phyloP scores from a whole-genome alignment of 2,329 filamentous ascomycete species.

The Huntiella decipiens region DNA sequence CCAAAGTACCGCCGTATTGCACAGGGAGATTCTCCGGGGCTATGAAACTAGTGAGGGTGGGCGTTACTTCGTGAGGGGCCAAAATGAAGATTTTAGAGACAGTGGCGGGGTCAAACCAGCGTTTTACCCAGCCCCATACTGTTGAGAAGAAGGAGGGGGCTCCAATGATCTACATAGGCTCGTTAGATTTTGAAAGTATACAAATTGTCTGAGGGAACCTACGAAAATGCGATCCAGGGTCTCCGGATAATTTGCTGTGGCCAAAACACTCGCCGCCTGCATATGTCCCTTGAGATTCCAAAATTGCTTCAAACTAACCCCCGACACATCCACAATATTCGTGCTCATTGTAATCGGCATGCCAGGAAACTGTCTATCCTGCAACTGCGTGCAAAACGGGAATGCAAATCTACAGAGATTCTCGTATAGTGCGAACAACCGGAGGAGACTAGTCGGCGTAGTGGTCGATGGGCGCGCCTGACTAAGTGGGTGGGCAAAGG shows the following conservation, averaged over 20 bases:
- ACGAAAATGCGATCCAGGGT: constrained; percentile 63
- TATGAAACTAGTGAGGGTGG: constrained; percentile 65
- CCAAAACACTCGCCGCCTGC: constrained; percentile 75
- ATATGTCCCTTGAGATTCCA: constrained; percentile 90
- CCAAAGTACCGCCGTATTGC: constrained; percentile 71
- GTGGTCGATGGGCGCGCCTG: constrained; percentile 47
- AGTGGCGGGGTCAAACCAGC: constrained; percentile 87
- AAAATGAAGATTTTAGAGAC: constrained; percentile 95
- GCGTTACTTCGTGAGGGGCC: constrained; percentile 48
- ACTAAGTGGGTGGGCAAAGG: constrained; percentile 35
- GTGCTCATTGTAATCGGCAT: constrained; percentile 86
- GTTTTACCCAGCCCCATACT: constrained; percentile 87
- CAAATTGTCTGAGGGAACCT: not conserved
- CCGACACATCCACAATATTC: constrained; percentile 85
- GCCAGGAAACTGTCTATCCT: constrained; percentile 49
- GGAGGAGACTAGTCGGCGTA: constrained; percentile 56
- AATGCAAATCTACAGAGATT: constrained; percentile 75
- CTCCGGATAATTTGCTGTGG: constrained; percentile 88
- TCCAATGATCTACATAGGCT: constrained; percentile 48
- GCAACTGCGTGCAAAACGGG: constrained; percentile 62
- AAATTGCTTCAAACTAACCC: constrained; percentile 79
- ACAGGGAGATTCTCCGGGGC: constrained; percentile 69
- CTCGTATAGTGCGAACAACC: constrained; percentile 84
- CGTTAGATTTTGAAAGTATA: not conserved
- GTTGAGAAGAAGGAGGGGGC: constrained; percentile 83